Evolutionary conservation across 306 rosid species (phyloP).

Genomic region (cucumber (Cucumis sativus)): Cucumber_9930_V3 NC_026657.2:15995501-15996000

Average conservation of each 20-base stretch:
- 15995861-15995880: neutral
- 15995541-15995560: no score
- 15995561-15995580: no score
- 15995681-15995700: neutral
- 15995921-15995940: neutral
- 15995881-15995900: neutral
- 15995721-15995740: neutral
- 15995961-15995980: neutral
- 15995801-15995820: no score
- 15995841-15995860: neutral
- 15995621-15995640: no score
- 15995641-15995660: neutral
- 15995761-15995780: no score
- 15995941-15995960: neutral
- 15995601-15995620: no score
- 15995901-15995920: neutral
- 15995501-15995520: no score
- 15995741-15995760: neutral
- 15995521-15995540: no score
- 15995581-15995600: no score
- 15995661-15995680: neutral
- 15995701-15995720: no score
- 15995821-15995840: neutral
- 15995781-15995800: no score
- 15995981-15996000: neutral